Base-by-base conservation (phyloP, 2,329 filamentous ascomycete species). In the Fusarium ramigenum region DNA sequence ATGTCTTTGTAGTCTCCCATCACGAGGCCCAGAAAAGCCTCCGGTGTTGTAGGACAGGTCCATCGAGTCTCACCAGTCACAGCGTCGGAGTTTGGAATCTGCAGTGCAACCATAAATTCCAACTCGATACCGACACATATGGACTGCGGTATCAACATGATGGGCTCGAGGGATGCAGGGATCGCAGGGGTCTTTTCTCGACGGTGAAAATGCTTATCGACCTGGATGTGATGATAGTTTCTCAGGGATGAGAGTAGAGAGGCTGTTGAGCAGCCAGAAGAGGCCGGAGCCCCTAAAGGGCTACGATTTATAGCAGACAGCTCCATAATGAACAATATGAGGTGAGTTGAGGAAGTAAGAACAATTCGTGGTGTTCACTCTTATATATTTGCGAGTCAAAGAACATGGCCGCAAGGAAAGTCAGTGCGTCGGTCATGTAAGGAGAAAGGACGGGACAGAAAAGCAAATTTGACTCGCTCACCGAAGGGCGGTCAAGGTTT, bases 61-160 rank as follows among this genome's bases (percentile, higher is more conserved):
- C 73, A 69, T 62, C 69, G 66, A 57, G 37, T 42, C 28, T 70
- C 59, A 34, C 52, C 36, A 54, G 28, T n/a, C 53, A 32, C 50
- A 39, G 34, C 47, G 25, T 60, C 49, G 47, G 70, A 58, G 34
- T 61, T 40, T 30, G 46, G 25, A 18, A 50, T 44, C 56, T 69
- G 67, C 32, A 78, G 66, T 36, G 74, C 72, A 43, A 77, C 70
- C 54, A 79, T 66, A 42, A 79, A 79, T 60, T 79, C 78, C 28
- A 79, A 50, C 72, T 79, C 78, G 30, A 79, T 59, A 15, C 78
- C 78, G 19, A 79, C 39, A 10, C 63, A 72, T 46, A 78, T 50
- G 9, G 72, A 72, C 16, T 53, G 14, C 21, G 60, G 63, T 21
- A 39, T 40, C 28, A 36, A 4, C 74, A 76, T 68, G 25, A 18